Percentiles rank a stretch among this genome's conserved stretches.
These are phyloP conservation scores for Stellera chamaejasme DNA, from an alignment of 345 rosid species.

Conservation along the genomic window DNA sequence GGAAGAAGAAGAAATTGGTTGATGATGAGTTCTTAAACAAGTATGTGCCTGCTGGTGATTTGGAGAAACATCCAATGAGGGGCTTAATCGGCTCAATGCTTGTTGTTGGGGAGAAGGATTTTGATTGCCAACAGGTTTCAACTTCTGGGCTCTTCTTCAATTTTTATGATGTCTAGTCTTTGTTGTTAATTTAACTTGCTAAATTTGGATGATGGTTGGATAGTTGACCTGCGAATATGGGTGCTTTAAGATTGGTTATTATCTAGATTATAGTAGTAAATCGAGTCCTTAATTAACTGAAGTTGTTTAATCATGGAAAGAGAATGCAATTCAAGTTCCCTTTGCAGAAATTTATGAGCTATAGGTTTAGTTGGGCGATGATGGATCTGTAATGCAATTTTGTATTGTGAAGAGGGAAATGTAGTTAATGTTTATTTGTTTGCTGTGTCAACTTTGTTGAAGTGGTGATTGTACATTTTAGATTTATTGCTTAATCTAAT, in stretches of 20 bases:
- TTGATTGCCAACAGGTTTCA: conserved; percentile 65
- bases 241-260: not conserved
- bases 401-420: not conserved
- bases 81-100: conserved; percentile 52
- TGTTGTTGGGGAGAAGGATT: conserved; percentile 31
- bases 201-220: conserved; percentile 6
- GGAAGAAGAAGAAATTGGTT: conserved; percentile 30
- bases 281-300: not conserved
- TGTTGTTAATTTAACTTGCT: not conserved
- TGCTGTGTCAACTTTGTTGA: conserved; percentile 3
- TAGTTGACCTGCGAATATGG: not conserved
- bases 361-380: not conserved
- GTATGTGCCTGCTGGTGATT: conserved; percentile 39
- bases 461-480: not conserved
- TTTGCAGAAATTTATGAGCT: not conserved
- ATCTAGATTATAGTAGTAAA: not conserved
- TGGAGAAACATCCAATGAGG: conserved; percentile 55
- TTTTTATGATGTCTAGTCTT: not conserved
- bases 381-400: not conserved
- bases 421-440: not conserved
- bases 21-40: conserved; percentile 33
- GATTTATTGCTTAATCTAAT: no score
- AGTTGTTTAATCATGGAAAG: not conserved
- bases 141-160: not conserved
- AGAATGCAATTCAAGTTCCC: not conserved